A percentile compares a stretch with the other conserved stretches of the same genome.
phyloP scores from a whole-genome alignment of 2,329 filamentous ascomycete species.

The Aspergillus tamarii region DNA sequence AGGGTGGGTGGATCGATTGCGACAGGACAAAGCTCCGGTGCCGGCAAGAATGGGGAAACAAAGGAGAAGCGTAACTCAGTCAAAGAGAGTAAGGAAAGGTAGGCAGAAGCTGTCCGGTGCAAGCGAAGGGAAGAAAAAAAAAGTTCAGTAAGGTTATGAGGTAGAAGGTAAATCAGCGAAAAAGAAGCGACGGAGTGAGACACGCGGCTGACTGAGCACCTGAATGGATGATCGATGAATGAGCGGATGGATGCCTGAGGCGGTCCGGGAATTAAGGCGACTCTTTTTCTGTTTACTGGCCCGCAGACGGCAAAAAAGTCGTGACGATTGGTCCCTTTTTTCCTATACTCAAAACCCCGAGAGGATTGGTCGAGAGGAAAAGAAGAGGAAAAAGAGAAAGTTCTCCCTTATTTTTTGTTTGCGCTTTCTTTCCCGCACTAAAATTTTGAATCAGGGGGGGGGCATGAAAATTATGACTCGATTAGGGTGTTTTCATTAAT shows the following conservation, averaged over 20 bases:
- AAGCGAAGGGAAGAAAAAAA: not conserved
- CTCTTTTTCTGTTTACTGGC: not conserved
- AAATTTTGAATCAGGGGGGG: slow-evolving; percentile 6
- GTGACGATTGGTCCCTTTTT: not conserved
- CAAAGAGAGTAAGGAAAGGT: not conserved
- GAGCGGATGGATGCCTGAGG: slow-evolving; percentile 6
- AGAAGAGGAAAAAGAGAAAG: not conserved
- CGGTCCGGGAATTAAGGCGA: not conserved
- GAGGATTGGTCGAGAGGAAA: not conserved
- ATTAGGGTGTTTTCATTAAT: slow-evolving; percentile 4
- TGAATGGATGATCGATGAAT: slow-evolving; percentile 1
- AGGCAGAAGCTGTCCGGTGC: not conserved
- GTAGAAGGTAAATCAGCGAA: not conserved
- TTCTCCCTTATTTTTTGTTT: not conserved
- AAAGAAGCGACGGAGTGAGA: slow-evolving; percentile 1
- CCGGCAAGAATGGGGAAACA: not conserved
- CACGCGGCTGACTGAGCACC: slow-evolving; percentile 3
- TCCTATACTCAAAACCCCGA: not conserved
- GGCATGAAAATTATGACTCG: not conserved
- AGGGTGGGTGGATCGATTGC: not conserved
- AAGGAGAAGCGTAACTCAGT: not conserved
- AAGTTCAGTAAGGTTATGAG: not conserved
- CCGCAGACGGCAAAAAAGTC: not conserved
- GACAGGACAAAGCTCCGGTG: not conserved
- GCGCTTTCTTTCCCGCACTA: not conserved